phyloP scores from a whole-genome alignment of 768 basidiomycete species.

The Suillus brevipes region DNA sequence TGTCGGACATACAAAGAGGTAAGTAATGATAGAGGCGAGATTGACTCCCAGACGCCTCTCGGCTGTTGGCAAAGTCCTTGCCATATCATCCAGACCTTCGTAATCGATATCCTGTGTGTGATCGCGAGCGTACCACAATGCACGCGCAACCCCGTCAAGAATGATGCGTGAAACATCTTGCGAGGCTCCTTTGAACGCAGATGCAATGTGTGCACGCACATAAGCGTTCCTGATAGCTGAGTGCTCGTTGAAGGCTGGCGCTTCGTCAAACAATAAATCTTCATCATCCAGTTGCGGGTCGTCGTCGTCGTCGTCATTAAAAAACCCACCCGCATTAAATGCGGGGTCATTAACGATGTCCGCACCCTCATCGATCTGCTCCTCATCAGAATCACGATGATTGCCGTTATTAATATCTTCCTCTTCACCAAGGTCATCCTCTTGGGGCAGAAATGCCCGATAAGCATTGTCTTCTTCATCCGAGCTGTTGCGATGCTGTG shows the following conservation, averaged over 20 bases:
- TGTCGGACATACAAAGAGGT: neutral
- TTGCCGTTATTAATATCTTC: too few relatives aligned
- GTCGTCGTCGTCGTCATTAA: too few relatives aligned
- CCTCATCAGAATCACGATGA: too few relatives aligned
- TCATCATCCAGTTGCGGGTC: too few relatives aligned
- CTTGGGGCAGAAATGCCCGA: too few relatives aligned
- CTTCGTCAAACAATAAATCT: too few relatives aligned
- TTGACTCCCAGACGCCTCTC: neutral
- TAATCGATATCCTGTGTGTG: neutral
- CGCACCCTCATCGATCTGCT: too few relatives aligned
- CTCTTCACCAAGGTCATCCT: too few relatives aligned
- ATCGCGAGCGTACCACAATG: neutral
- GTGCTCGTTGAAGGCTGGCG: neutral
- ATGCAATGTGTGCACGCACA: neutral
- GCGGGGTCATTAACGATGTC: too few relatives aligned
- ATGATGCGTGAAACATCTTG: neutral
- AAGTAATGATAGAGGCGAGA: neutral
- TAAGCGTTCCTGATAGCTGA: neutral
- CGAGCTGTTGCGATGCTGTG: too few relatives aligned
- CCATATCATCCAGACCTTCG: conserved; percentile 1
- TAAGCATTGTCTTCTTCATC: too few relatives aligned
- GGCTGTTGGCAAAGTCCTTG: neutral
- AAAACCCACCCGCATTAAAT: too few relatives aligned
- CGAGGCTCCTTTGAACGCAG: neutral
- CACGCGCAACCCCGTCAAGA: neutral